Percentiles rank a stretch among this genome's conserved stretches.
phyloP scores from a whole-genome alignment of 805 yeast species.

The Teunomyces stri region DNA sequence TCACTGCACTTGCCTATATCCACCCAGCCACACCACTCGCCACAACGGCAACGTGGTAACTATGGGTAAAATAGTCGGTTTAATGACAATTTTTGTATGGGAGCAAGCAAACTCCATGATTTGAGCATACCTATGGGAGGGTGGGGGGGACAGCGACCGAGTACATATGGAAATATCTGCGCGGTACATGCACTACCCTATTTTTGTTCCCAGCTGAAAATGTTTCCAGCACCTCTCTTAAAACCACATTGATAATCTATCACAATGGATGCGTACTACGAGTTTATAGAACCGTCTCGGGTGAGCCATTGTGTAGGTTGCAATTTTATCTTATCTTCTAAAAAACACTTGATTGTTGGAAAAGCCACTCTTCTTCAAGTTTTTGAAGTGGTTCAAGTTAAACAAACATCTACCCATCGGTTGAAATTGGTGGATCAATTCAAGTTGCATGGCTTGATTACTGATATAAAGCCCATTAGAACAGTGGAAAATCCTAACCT shows the following conservation, averaged over 20 bases:
- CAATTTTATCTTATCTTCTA: slow-evolving; percentile 43
- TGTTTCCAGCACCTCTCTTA: slow-evolving; percentile 6
- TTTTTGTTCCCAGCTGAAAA: background rate
- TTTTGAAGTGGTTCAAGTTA: slow-evolving; percentile 40
- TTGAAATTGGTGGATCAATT: slow-evolving; percentile 55
- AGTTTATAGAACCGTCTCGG: slow-evolving; percentile 71
- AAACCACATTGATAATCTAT: slow-evolving; percentile 1
- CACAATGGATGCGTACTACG: slow-evolving; percentile 75
- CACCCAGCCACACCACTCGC: background rate
- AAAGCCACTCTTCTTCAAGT: slow-evolving; percentile 69
- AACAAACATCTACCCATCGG: slow-evolving; percentile 20
- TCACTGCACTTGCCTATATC: background rate
- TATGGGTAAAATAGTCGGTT: background rate
- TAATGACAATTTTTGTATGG: background rate
- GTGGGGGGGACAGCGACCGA: too few species aligned
- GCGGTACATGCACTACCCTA: background rate
- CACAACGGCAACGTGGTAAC: background rate
- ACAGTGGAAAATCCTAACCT: slow-evolving; percentile 45
- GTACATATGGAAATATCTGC: background rate
- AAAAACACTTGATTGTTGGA: slow-evolving; percentile 61
- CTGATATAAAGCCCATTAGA: slow-evolving; percentile 52
- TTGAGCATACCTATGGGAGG: background rate
- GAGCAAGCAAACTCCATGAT: background rate
- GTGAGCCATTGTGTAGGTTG: slow-evolving; percentile 61
- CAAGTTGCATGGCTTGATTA: slow-evolving; percentile 66